Evolutionary conservation across 306 rosid species (phyloP), one percentile per base, ranked within the genome.

Genomic region (Begonia masoniana): DNA sequence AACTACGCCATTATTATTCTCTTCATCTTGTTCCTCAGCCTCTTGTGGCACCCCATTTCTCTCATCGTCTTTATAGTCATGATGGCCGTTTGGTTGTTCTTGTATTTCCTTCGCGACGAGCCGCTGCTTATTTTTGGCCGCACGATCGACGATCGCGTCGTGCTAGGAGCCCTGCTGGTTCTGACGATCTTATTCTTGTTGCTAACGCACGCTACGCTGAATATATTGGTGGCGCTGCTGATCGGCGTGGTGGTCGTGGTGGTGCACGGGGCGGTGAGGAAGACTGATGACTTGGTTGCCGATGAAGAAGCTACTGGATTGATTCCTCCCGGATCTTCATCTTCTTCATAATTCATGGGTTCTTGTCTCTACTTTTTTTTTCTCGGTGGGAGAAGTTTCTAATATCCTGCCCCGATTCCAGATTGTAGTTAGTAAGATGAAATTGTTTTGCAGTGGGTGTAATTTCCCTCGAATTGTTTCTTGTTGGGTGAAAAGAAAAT

Each of bases 71-170:
- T 85, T 61, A 5, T 74, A 23, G 36, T 70, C 9, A 65, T 82
- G 65, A 61, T 78, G 72, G 71, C 78, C 11, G 76, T 62, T 5
- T 89, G 97, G 97, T 51, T 89, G 13, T 85, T 85, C 68, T 77
- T 85, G 56, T 89, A 89, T 75, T 89, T 89, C 68, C 80, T 89
- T 47, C 89, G 97, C 49, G 97, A 89, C 23, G 82, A 82, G 52
- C 95, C 97, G 7, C 76, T 89, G 12, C 36, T 68, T 5, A 7
- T 89, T 1, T 41, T 72, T 41, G 71, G 80, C 14, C 78, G 66
- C 19, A 21, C 69, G 43, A 56, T 89, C 9, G 89, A 89, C 17
- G 97, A 89, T 19, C 77, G 94, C 9, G 46, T 82, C 21, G 79
- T 89, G 15, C 71, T 85, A 7, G 11, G 71, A 48, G 49, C 75